These are phyloP conservation scores for Globisporangium iwayamae DNA, from an alignment of 352 stramenopile genomes.

Conservation along the genomic window DNA sequence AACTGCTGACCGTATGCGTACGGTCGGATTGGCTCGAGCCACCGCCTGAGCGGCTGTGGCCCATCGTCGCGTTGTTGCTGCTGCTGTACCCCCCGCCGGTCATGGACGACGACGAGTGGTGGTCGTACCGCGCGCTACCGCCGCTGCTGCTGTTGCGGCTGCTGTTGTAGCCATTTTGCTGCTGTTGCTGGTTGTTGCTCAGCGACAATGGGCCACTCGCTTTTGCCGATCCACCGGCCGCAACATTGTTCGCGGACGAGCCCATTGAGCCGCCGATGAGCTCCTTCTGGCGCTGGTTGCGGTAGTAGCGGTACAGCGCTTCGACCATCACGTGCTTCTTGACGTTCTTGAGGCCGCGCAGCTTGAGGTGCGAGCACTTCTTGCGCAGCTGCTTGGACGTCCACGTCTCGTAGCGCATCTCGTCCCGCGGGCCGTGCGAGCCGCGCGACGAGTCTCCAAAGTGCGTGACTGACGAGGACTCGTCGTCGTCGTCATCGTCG, in stretches of 20 bases:
- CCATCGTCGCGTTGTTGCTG: slow-evolving; percentile 13
- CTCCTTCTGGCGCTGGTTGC: slow-evolving; percentile 56
- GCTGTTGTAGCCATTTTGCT: slow-evolving; percentile 10
- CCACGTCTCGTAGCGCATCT: slow-evolving; percentile 73
- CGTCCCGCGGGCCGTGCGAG: slow-evolving; percentile 53
- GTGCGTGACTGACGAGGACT: slow-evolving; percentile 12
- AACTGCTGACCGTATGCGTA: not conserved
- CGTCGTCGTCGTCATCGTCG: slow-evolving; percentile 16
- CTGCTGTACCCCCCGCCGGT: slow-evolving; percentile 2
- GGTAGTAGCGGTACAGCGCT: slow-evolving; percentile 74
- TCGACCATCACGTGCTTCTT: slow-evolving; percentile 88
- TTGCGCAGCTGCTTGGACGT: slow-evolving; percentile 80
- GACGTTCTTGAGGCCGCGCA: slow-evolving; percentile 78
- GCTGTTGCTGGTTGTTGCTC: slow-evolving; percentile 14
- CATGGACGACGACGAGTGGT: slow-evolving; percentile 1
- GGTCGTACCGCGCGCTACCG: slow-evolving; percentile 2
- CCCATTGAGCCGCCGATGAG: slow-evolving; percentile 10
- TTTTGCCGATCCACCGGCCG: not conserved
- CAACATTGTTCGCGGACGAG: slow-evolving; percentile 4
- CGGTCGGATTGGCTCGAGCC: not conserved
- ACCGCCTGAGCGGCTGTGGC: not conserved
- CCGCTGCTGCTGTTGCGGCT: slow-evolving; percentile 5
- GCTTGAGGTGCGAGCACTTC: slow-evolving; percentile 78
- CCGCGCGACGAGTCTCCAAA: slow-evolving; percentile 35
- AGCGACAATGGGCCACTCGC: not conserved